Percentiles rank a stretch among this genome's conserved stretches.
phyloP scores from a whole-genome alignment of 495 filamentous ascomycete genomes.

The Podospora appendiculata region DNA sequence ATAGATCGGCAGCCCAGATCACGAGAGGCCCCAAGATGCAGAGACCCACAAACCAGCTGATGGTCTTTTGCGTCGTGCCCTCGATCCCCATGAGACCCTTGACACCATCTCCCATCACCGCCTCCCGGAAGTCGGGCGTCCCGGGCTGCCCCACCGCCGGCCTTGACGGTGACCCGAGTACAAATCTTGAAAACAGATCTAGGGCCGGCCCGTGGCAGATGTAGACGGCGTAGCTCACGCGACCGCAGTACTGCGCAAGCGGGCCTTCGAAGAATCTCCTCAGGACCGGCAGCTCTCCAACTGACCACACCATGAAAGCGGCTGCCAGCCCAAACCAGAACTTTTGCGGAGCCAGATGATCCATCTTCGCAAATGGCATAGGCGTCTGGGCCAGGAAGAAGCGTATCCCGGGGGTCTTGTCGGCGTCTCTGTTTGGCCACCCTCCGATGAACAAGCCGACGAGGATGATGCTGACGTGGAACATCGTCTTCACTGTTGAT shows the following conservation, averaged over 20 bases:
- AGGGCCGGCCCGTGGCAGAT: conserved; percentile 54
- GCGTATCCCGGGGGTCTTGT: conserved; percentile 28
- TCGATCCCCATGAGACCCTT: conserved; percentile 47
- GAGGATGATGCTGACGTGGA: conserved; percentile 21
- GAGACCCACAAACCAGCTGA: conserved; percentile 45
- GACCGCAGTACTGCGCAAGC: conserved; percentile 54
- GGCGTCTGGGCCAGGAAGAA: conserved; percentile 27
- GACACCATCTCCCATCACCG: conserved; percentile 27
- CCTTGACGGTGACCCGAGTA: conserved; percentile 26
- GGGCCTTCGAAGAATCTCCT: conserved; percentile 47
- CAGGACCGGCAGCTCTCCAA: conserved; percentile 43
- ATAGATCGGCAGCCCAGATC: conserved; percentile 51
- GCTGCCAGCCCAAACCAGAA: conserved; percentile 53
- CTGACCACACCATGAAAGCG: conserved; percentile 46
- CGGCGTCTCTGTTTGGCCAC: conserved; percentile 34
- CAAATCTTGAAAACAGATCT: conserved; percentile 36
- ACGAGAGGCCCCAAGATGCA: conserved; percentile 42
- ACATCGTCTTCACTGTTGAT: conserved; percentile 4
- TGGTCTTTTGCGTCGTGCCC: conserved; percentile 39
- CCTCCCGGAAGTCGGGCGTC: conserved; percentile 16
- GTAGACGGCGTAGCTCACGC: conserved; percentile 54
- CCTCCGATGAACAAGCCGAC: conserved; percentile 34
- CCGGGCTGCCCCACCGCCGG: conserved; percentile 14
- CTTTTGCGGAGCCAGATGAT: conserved; percentile 28
- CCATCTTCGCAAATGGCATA: conserved; percentile 21